Conservation (phyloP, 768 basidiomycete genomes). For the Calocera cornea region DNA sequence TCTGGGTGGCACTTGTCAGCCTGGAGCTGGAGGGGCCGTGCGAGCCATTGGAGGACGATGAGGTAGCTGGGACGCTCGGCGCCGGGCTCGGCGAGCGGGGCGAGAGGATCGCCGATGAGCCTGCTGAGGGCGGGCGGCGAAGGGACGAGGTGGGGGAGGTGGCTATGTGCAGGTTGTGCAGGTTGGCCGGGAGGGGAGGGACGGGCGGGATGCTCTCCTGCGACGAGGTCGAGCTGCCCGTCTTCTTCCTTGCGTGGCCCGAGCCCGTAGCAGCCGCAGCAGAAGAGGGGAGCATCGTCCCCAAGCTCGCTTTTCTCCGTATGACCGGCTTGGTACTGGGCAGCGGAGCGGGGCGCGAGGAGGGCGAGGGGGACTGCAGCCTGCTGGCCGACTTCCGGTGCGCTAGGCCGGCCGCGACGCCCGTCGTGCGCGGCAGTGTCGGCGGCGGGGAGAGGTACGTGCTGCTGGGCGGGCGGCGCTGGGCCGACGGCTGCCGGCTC, state of each 20-base stretch:
- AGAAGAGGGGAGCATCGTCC: not conserved
- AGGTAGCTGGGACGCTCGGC: not conserved
- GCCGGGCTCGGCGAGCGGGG: not conserved
- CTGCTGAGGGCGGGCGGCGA: not conserved
- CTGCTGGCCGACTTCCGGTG: not conserved
- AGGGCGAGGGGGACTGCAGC: not conserved
- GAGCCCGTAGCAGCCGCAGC: not conserved
- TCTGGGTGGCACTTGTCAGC: too few species aligned
- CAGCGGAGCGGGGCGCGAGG: not conserved
- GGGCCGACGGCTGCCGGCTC: not conserved
- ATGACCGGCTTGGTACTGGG: not conserved
- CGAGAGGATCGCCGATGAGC: not conserved
- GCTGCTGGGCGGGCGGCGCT: too few species aligned
- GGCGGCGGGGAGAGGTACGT: not conserved
- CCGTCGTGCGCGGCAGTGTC: too few species aligned
- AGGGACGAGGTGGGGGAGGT: not conserved
- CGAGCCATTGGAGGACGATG: too few species aligned
- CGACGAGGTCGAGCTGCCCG: not conserved
- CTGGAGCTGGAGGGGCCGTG: too few species aligned
- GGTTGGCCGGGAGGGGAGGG: not conserved
- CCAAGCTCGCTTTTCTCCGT: not conserved
- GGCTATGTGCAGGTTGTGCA: too few species aligned
- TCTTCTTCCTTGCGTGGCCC: not conserved
- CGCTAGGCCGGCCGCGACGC: not conserved
- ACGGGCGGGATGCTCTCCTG: not conserved